Base-by-base conservation (phyloP, 2,329 filamentous ascomycete genomes). In the Cercospora sp. region DNA sequence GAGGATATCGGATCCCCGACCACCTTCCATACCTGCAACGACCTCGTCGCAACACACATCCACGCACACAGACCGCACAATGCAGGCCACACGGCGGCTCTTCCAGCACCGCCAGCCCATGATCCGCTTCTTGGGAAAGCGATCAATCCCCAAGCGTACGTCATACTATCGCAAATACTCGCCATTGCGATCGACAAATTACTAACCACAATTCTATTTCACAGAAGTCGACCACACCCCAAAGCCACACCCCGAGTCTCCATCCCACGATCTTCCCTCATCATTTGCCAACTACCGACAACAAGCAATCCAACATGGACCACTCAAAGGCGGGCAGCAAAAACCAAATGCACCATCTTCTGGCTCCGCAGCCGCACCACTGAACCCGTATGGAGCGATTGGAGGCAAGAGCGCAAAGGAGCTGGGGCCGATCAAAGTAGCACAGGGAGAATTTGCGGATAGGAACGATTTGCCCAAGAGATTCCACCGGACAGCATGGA, bases 381-480 rank as follows among this genome's bases (percentile, higher is more conserved):
- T 67, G 42, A 64, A 69, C 12, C 71, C 74, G 18, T 79, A 77
- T 70, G 79, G 77, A 26, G 78, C 74, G 64, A 82, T 85, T 60
- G 92, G 92, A 72, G 87, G 87, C 75, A 79, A 83, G 66, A 80
- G 91, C 9, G 94, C 92, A 65, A 82, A 87, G 69, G 83, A 89
- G 42, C 85, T 97, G 10, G 94, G 94, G 58, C 82, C 91, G 12
- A 84, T 98, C 69, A 79, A 86, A 73, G 86, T 94, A 42, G 86
- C 86, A 68, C 81, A 88, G 76, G 94, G 94, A 74, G 83, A 92
- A 79, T 93, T 86, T 81, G 97, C 97, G 79, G 95, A 98, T 81
- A 89, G 93, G 74, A 91, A 88, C 74, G 91, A 99, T 82, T 89
- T 99, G 26, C 94, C 95, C 18, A 79, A 84, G 70, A 88, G 94